Base-by-base conservation (phyloP, 768 basidiomycete species). In the Lentinula edodes region DNA sequence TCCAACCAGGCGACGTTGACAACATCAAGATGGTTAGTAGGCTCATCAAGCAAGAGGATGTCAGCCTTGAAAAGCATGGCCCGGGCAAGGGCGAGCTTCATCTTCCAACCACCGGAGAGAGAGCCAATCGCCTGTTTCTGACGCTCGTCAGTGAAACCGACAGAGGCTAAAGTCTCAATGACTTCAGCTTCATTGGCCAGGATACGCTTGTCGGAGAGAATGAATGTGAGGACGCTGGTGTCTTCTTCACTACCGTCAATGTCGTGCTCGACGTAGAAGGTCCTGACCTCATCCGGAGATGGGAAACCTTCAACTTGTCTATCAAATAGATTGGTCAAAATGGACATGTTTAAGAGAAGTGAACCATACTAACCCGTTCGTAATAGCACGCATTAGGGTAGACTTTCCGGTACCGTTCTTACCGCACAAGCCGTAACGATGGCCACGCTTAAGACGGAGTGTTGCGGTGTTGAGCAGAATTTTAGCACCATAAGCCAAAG, bases 191-290 rank as follows among this genome's bases (percentile, higher is more conserved):
- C 78, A 62, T 66, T 62, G 20, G 85, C 91, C 52, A 83, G 81
- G 68, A 97, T 82, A 70, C 95, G 95, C 72, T 86, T 87, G 78
- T 97, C 95, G 62, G 77, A 71, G 64, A 93, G 71, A 66, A 97
- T 95, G 80, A 95, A 97, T 74, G 91, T 78, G 61, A 95, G 83
- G 62, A 97, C 90, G 48, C 93, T 88, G 58, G 90, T 97, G 15
- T 92, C 91, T 63, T 85, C 95, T 75, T 97, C 95, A 72, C 86
- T 90, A 53, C 95, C 95, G 70, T 98, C 95, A 66, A 98, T 97
- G 74, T 98, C 95, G 83, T 98, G 95, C 83, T 96, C 95, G 73
- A 98, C 95, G 78, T 97, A 98, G 88, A 96, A 98, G 64, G 95
- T 98, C 74, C 95, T 93, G 73, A 98, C 95, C 72, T 95, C 90